Evolutionary conservation across 257 asterid species (phyloP).

Genomic region (Avicennia marina): DNA sequence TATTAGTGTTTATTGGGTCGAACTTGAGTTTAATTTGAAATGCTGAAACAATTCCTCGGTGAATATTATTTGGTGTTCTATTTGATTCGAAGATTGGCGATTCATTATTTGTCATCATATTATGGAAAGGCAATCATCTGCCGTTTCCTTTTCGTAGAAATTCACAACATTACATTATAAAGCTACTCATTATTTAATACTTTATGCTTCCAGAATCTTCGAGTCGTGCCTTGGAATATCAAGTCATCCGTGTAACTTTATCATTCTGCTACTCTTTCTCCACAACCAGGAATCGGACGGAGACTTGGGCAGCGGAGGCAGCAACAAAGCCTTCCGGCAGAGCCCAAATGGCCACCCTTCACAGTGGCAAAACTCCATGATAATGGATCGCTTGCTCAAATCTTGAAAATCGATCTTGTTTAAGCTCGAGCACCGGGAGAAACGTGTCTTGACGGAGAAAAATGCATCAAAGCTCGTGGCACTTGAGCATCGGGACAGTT

Average conservation of each 20-base stretch:
- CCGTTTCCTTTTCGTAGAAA: no score
- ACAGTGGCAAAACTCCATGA: slow-evolving; percentile 44
- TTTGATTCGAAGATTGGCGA: no score
- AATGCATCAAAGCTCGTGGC: slow-evolving; percentile 44
- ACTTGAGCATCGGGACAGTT: slow-evolving; percentile 52
- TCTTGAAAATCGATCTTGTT: slow-evolving; percentile 44
- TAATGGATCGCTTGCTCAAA: slow-evolving; percentile 25
- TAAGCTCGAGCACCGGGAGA: slow-evolving; percentile 68
- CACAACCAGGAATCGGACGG: slow-evolving; percentile 87
- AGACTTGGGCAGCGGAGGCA: slow-evolving; percentile 81
- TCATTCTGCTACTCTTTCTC: slow-evolving; percentile 38
- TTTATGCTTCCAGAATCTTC: background rate
- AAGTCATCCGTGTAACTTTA: slow-evolving; percentile 23
- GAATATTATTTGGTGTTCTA: no score
- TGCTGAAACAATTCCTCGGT: no score
- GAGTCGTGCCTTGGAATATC: background rate
- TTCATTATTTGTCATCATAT: no score
- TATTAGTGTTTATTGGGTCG: no score
- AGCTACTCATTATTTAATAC: background rate
- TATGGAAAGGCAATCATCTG: no score
- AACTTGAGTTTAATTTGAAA: no score
- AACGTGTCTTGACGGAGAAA: slow-evolving; percentile 45
- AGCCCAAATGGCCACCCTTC: slow-evolving; percentile 94
- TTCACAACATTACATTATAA: no score
- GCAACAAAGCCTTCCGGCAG: slow-evolving; percentile 51